Evolutionary conservation across 352 stramenopile species (phyloP).

Genomic region (Globisporangium nunn): DNA sequence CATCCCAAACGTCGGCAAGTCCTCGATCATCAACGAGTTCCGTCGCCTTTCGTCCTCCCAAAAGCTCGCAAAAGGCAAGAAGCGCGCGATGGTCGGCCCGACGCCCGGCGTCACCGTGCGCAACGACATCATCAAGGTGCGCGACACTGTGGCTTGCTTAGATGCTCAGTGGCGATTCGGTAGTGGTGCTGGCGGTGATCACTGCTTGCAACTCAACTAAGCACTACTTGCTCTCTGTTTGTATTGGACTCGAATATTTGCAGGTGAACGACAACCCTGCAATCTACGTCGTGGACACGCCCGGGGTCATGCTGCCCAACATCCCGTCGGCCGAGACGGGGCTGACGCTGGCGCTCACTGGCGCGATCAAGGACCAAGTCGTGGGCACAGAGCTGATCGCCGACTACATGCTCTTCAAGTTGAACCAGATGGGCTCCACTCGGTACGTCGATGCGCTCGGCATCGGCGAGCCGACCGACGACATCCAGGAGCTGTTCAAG

Average conservation of each 20-base stretch:
- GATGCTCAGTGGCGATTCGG: too few species aligned
- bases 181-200: background rate
- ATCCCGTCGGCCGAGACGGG: slow-evolving; percentile 72
- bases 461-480: slow-evolving; percentile 58
- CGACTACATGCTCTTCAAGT: slow-evolving; percentile 85
- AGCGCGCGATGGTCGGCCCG: slow-evolving; percentile 70
- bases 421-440: slow-evolving; percentile 76
- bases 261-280: slow-evolving; percentile 81
- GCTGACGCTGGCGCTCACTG: slow-evolving; percentile 78
- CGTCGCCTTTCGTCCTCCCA: slow-evolving; percentile 57
- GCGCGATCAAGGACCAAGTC: slow-evolving; percentile 84
- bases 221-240: background rate
- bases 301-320: slow-evolving; percentile 85
- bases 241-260: background rate
- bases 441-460: slow-evolving; percentile 73
- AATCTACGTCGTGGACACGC: slow-evolving; percentile 87
- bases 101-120: slow-evolving; percentile 82
- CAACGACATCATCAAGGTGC: slow-evolving; percentile 86
- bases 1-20: slow-evolving; percentile 89
- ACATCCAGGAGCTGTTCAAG: slow-evolving; percentile 62
- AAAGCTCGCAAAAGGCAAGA: slow-evolving; percentile 77
- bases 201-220: background rate
- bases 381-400: slow-evolving; percentile 83
- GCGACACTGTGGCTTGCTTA: background rate
- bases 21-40: slow-evolving; percentile 87